Evolutionary conservation across 129 eudicot genomes (phyloP).

Genomic region (Flaveria trinervia): DNA sequence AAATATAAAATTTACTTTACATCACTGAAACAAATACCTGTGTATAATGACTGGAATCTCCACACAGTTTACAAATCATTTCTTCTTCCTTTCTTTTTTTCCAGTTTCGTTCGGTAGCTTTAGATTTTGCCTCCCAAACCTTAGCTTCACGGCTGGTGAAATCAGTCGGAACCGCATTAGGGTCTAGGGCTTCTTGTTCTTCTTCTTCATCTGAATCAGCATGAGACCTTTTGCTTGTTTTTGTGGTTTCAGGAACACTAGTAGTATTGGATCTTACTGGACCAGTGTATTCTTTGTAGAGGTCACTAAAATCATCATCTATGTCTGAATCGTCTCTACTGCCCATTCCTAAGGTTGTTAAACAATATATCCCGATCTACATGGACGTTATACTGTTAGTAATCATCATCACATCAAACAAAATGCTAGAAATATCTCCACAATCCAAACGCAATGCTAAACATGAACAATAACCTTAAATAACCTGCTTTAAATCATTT

Average conservation of each 20-base stretch:
- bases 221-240: conserved; percentile 60
- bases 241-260: conserved; percentile 42
- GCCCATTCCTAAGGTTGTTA: conserved; percentile 41
- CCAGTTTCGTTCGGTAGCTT: conserved; percentile 98
- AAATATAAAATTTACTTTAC: not conserved
- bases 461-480: too few species aligned
- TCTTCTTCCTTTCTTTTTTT: conserved; percentile 98
- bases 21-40: conserved; percentile 55
- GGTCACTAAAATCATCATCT: conserved; percentile 94
- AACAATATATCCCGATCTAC: conserved; percentile 25
- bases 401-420: conserved; percentile 18
- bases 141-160: conserved; percentile 99
- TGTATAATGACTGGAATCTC: conserved; percentile 95
- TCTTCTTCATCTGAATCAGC: conserved; percentile 87
- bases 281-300: conserved; percentile 96
- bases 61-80: conserved; percentile 95
- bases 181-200: conserved; percentile 67
- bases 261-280: conserved; percentile 60
- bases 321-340: conserved; percentile 64
- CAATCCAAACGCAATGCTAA: not conserved
- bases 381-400: conserved; percentile 9
- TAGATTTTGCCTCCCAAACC: conserved; percentile 99
- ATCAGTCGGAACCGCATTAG: conserved; percentile 99
- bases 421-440: not conserved
- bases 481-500: too few species aligned